Evolutionary conservation across 352 stramenopile genomes (phyloP).

Genomic region (Globisporangium ultimum): DNA sequence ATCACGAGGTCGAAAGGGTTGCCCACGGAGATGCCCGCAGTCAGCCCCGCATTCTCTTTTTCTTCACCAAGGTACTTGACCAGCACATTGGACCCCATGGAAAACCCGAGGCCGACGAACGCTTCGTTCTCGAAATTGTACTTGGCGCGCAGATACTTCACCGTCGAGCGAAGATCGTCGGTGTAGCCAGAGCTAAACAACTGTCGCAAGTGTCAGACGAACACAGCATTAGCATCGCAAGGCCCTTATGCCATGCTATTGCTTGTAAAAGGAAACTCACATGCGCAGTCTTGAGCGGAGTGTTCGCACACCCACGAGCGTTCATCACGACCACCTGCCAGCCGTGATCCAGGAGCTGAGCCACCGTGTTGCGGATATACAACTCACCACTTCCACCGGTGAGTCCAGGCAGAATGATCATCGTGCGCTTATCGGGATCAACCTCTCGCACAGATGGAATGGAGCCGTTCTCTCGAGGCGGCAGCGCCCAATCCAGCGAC

Average conservation of each 20-base stretch:
- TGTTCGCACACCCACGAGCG: slow-evolving; percentile 60
- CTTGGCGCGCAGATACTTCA: slow-evolving; percentile 25
- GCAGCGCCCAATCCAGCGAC: slow-evolving; percentile 62
- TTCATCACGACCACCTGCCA: slow-evolving; percentile 81
- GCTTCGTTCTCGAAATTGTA: slow-evolving; percentile 38
- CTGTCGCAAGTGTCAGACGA: slow-evolving; percentile 9
- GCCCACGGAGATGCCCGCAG: slow-evolving; percentile 53
- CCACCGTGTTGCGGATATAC: slow-evolving; percentile 58
- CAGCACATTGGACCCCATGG: slow-evolving; percentile 70
- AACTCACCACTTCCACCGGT: slow-evolving; percentile 59
- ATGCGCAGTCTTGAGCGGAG: slow-evolving; percentile 42
- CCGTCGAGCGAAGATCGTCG: slow-evolving; percentile 51
- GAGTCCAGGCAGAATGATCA: slow-evolving; percentile 55
- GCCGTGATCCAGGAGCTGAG: slow-evolving; percentile 26
- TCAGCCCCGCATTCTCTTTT: slow-evolving; percentile 26
- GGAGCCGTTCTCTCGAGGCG: slow-evolving; percentile 16
- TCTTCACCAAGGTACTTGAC: slow-evolving; percentile 75
- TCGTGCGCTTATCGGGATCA: slow-evolving; percentile 27
- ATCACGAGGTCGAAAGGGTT: slow-evolving; percentile 67
- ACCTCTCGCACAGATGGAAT: slow-evolving; percentile 22
- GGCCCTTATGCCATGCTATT: slow-evolving; percentile 8
- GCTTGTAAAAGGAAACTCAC: neutral
- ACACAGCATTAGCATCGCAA: neutral
- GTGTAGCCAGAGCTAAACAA: slow-evolving; percentile 76
- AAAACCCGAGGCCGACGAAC: slow-evolving; percentile 61